Percentiles rank a stretch among this genome's conserved stretches.
phyloP scores from a whole-genome alignment of 2,329 filamentous ascomycete species.

The Arachnomyces sp. region DNA sequence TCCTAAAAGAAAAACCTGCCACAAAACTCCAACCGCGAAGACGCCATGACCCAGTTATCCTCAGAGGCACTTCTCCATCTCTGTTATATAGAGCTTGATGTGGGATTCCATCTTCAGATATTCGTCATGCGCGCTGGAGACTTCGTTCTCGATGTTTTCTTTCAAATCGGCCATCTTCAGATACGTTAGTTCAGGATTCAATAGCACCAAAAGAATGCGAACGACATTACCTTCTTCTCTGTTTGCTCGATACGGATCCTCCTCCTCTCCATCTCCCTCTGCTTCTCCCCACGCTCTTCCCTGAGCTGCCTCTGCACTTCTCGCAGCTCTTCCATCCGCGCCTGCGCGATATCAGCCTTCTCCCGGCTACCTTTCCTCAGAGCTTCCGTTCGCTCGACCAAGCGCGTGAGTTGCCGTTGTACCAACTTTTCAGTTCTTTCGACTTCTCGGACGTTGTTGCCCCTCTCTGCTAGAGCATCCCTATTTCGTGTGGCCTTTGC shows the following conservation, averaged over 20 bases:
- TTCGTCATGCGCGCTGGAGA: slow-evolving; percentile 82
- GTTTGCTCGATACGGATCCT: slow-evolving; percentile 94
- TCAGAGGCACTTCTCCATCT: slow-evolving; percentile 86
- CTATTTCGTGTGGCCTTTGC: slow-evolving; percentile 69
- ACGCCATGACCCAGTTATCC: slow-evolving; percentile 17
- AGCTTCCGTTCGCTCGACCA: slow-evolving; percentile 78
- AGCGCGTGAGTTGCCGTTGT: slow-evolving; percentile 69
- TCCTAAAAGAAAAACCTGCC: slow-evolving; percentile 24
- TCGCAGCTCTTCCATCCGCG: slow-evolving; percentile 83
- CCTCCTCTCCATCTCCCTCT: slow-evolving; percentile 82
- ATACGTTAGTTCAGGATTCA: slow-evolving; percentile 14
- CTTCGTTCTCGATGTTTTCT: slow-evolving; percentile 92
- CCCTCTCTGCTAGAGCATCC: slow-evolving; percentile 78
- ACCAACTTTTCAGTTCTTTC: slow-evolving; percentile 80
- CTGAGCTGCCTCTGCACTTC: slow-evolving; percentile 70
- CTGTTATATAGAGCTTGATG: slow-evolving; percentile 93
- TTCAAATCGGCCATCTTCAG: slow-evolving; percentile 89
- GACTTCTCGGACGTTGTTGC: slow-evolving; percentile 83
- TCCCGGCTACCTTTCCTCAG: slow-evolving; percentile 70
- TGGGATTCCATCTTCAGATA: slow-evolving; percentile 97
- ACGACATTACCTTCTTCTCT: slow-evolving; percentile 75
- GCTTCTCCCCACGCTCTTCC: slow-evolving; percentile 78
- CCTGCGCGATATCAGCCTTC: slow-evolving; percentile 72
- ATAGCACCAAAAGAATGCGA: background rate
- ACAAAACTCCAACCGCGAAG: slow-evolving; percentile 28